Conservation (phyloP, 2,329 filamentous ascomycete genomes). For the Colletotrichum acutatum region DNA sequence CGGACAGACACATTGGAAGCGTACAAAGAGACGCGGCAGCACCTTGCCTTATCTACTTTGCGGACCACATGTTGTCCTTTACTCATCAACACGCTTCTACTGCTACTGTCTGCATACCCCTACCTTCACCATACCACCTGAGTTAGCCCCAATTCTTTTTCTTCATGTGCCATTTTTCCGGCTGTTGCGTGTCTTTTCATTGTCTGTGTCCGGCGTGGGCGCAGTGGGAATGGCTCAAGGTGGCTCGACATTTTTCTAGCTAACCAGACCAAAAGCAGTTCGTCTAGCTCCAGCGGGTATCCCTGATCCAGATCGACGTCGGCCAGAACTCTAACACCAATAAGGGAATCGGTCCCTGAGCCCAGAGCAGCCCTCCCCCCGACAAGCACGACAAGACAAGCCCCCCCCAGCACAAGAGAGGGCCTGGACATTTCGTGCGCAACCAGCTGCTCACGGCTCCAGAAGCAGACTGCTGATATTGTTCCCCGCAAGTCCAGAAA, state of each 20-base stretch:
- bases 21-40: background rate
- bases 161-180: background rate
- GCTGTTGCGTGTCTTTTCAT: slow-evolving; percentile 10
- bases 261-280: slow-evolving; percentile 34
- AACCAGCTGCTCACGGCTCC: slow-evolving; percentile 4
- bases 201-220: slow-evolving; percentile 31
- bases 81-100: background rate
- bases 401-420: slow-evolving; percentile 8
- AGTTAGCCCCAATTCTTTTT: background rate
- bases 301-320: slow-evolving; percentile 34
- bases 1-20: background rate
- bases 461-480: background rate
- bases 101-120: background rate
- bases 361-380: slow-evolving; percentile 12
- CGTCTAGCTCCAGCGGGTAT: slow-evolving; percentile 25
- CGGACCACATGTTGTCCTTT: background rate
- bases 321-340: slow-evolving; percentile 36
- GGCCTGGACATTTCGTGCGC: slow-evolving; percentile 11
- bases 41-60: background rate
- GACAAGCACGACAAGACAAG: slow-evolving; percentile 16
- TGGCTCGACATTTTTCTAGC: slow-evolving; percentile 31
- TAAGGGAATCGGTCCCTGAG: slow-evolving; percentile 31
- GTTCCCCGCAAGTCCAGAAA: slow-evolving; percentile 25
- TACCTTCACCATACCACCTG: background rate
- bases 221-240: slow-evolving; percentile 32